Evolutionary conservation across 129 eudicot genomes (phyloP).

Genomic region (Cynara cardunculus): DNA sequence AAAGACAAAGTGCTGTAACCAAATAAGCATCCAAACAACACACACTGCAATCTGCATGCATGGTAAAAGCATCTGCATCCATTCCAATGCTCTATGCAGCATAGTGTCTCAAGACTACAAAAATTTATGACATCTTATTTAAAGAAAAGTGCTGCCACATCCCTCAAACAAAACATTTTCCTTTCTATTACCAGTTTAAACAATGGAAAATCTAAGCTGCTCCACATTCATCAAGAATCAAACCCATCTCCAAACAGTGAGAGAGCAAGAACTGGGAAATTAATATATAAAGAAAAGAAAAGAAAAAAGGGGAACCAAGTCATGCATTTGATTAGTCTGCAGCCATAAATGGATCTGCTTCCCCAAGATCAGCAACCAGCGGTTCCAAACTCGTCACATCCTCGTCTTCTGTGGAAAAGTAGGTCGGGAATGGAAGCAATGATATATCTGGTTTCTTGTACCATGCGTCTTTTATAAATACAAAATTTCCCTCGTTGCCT

Average conservation of each 20-base stretch:
- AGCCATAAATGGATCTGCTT: conserved; percentile 90
- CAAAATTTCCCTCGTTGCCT: conserved; percentile 83
- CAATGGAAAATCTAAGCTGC: conserved; percentile 11
- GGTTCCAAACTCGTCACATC: conserved; percentile 54
- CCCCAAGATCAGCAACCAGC: conserved; percentile 89
- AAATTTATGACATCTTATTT: conserved; percentile 2
- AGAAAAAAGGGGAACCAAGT: not conserved
- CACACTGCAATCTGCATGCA: no score
- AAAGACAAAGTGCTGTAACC: not conserved
- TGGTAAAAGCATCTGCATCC: no score
- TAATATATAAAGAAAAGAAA: not conserved
- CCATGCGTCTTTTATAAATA: conserved; percentile 81
- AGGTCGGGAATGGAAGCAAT: conserved; percentile 83
- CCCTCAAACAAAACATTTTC: conserved; percentile 15
- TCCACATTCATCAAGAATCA: conserved; percentile 16
- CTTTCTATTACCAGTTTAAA: conserved; percentile 9
- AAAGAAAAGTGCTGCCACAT: not conserved
- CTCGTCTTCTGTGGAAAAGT: conserved; percentile 75
- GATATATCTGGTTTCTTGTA: conserved; percentile 79
- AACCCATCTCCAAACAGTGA: conserved; percentile 2
- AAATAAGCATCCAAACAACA: no score
- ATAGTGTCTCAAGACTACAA: no score
- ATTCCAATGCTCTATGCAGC: no score
- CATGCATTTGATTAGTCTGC: conserved; percentile 46
- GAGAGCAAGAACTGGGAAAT: not conserved